Conservation (phyloP, 805 yeast genomes). For the Zygoascus ofunaensis region DNA sequence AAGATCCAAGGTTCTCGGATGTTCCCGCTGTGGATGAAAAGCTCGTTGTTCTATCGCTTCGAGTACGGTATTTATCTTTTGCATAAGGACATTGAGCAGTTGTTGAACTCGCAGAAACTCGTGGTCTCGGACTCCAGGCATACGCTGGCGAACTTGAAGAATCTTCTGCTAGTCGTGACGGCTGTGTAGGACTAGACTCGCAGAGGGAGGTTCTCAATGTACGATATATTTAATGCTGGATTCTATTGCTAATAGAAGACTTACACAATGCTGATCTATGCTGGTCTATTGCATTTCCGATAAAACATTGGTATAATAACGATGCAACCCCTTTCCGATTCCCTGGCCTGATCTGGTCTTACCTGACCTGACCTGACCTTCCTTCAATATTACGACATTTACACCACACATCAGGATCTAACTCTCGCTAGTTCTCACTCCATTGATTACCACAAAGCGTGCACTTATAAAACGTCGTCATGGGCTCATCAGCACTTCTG, state of each 20-base stretch:
- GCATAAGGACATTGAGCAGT: slow-evolving; percentile 40
- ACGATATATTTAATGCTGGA: not conserved
- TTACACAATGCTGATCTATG: not conserved
- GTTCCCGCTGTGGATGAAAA: slow-evolving; percentile 45
- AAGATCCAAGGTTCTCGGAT: slow-evolving; percentile 30
- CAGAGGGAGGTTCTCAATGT: not conserved
- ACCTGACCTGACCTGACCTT: too few species aligned
- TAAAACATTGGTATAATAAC: too few species aligned
- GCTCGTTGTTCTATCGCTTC: slow-evolving; percentile 35
- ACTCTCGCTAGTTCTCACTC: slow-evolving; percentile 80
- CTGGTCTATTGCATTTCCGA: too few species aligned
- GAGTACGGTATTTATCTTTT: slow-evolving; percentile 43
- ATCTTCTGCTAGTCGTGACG: slow-evolving; percentile 24
- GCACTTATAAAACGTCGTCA: slow-evolving; percentile 97
- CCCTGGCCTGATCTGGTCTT: too few species aligned
- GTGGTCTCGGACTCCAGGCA: slow-evolving; percentile 29
- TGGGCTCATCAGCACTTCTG: slow-evolving; percentile 97
- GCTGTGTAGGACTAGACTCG: not conserved
- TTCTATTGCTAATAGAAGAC: not conserved
- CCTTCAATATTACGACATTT: too few species aligned
- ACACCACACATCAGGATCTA: too few species aligned
- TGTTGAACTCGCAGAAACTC: slow-evolving; percentile 26
- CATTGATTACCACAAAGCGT: slow-evolving; percentile 89
- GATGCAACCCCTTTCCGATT: too few species aligned
- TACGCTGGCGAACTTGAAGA: slow-evolving; percentile 32